These are phyloP conservation scores for Metschnikowia dekortorum DNA, from an alignment of 805 yeast genomes.

Conservation along the genomic window DNA sequence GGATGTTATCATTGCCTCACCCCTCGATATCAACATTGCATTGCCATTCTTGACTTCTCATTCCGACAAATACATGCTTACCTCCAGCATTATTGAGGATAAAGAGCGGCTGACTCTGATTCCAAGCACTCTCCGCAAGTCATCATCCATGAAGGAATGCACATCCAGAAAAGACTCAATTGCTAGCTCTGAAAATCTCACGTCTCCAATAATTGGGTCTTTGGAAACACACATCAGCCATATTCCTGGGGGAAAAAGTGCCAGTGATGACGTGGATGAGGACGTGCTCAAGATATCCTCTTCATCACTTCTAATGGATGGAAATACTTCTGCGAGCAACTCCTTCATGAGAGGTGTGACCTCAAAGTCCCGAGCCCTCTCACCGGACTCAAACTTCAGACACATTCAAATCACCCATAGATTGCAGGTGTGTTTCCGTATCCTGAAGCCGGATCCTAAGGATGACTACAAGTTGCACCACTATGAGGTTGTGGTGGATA, in stretches of 20 bases:
- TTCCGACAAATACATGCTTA: constrained; percentile 27
- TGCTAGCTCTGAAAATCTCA: constrained; percentile 11
- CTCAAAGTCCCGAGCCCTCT: constrained; percentile 37
- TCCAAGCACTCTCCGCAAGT: background rate
- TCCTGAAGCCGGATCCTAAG: constrained; percentile 55
- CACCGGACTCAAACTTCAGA: constrained; percentile 61
- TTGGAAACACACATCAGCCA: constrained; percentile 38
- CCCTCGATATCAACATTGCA: constrained; percentile 41
- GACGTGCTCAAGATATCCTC: constrained; percentile 28
- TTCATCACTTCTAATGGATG: constrained; percentile 28
- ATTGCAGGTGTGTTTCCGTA: constrained; percentile 64
- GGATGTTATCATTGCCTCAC: constrained; percentile 36
- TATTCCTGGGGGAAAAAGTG: constrained; percentile 4
- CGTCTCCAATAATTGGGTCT: constrained; percentile 36
- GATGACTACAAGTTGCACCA: constrained; percentile 53
- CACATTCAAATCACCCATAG: constrained; percentile 64
- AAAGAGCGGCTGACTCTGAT: constrained; percentile 6
- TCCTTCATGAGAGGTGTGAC: constrained; percentile 36
- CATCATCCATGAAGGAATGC: constrained; percentile 27
- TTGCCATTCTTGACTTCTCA: constrained; percentile 40
- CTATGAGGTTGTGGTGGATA: constrained; percentile 76
- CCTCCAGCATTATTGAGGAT: constrained; percentile 14
- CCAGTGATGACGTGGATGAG: constrained; percentile 10
- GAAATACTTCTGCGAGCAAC: constrained; percentile 19
- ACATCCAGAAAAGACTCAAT: constrained; percentile 10